Evolutionary conservation across 2,329 filamentous ascomycete genomes (phyloP).

Genomic region (Leptodontidium sp.): DNA sequence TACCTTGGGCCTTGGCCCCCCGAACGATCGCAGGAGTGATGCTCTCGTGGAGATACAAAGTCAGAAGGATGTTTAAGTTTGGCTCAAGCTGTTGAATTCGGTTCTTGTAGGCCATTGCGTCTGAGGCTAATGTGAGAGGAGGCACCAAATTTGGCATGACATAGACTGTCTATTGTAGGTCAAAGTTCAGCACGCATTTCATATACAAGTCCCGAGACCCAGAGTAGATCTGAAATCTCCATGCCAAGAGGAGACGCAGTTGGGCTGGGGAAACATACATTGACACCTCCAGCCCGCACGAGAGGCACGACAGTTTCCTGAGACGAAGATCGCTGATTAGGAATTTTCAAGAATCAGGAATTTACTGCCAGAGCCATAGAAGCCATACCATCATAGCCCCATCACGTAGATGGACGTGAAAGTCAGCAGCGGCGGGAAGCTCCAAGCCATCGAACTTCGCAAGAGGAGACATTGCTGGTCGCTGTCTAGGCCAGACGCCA

Average conservation of each 20-base stretch:
- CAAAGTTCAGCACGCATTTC: neutral
- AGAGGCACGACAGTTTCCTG: constrained; percentile 60
- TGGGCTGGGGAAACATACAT: constrained; percentile 44
- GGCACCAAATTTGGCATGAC: constrained; percentile 69
- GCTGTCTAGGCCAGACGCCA: neutral
- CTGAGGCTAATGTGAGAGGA: constrained; percentile 65
- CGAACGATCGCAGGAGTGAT: constrained; percentile 43
- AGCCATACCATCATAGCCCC: constrained; percentile 14
- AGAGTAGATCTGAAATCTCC: neutral
- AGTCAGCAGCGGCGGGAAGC: constrained; percentile 71
- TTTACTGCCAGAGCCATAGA: neutral
- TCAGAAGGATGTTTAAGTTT: constrained; percentile 76
- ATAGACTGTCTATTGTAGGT: constrained; percentile 47
- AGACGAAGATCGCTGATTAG: neutral
- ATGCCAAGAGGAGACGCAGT: neutral
- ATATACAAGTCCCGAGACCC: neutral
- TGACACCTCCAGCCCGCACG: constrained; percentile 68
- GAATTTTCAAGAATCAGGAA: neutral
- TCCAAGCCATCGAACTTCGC: constrained; percentile 50
- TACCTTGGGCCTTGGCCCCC: constrained; percentile 42
- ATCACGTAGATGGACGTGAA: constrained; percentile 67
- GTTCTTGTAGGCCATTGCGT: constrained; percentile 72
- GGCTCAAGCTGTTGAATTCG: constrained; percentile 67
- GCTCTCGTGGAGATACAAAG: constrained; percentile 57
- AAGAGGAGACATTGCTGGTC: constrained; percentile 21